phyloP scores from a whole-genome alignment of 2,329 filamentous ascomycete species.

The Hypoxylon sp. region DNA sequence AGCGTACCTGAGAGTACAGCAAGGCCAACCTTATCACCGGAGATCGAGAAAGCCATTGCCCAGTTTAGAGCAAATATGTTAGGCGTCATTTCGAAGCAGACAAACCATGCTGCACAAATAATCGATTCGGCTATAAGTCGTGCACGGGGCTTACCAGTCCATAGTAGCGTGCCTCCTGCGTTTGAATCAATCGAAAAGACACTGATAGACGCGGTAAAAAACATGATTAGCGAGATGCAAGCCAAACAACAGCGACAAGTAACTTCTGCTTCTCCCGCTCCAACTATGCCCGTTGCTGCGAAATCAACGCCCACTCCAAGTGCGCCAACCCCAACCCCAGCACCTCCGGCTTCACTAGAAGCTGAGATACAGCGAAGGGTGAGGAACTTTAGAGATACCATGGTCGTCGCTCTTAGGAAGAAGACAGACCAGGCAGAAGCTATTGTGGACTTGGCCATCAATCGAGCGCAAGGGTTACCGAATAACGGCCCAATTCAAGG shows the following conservation, averaged over 20 bases:
- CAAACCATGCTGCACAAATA: conserved; percentile 50
- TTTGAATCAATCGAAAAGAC: conserved; percentile 52
- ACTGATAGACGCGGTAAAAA: conserved; percentile 50
- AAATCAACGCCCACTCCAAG: conserved; percentile 49
- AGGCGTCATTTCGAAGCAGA: conserved; percentile 50
- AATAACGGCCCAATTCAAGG: conserved; percentile 48
- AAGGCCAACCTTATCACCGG: conserved; percentile 46
- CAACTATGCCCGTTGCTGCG: conserved; percentile 34
- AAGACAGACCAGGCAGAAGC: conserved; percentile 53
- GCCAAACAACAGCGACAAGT: conserved; percentile 45
- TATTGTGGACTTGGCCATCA: conserved; percentile 55
- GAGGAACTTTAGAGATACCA: conserved; percentile 52
- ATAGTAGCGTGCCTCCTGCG: conserved; percentile 47
- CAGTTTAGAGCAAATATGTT: conserved; percentile 54
- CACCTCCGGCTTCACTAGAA: conserved; percentile 47
- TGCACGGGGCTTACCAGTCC: conserved; percentile 50
- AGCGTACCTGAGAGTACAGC: conserved; percentile 21
- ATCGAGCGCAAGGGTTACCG: conserved; percentile 53
- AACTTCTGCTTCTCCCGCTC: conserved; percentile 50
- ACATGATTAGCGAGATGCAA: conserved; percentile 53
- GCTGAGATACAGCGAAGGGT: conserved; percentile 53
- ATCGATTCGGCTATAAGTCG: conserved; percentile 53
- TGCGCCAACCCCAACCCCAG: conserved; percentile 48
- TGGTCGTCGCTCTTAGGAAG: conserved; percentile 51
- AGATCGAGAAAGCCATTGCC: conserved; percentile 52